These are phyloP conservation scores for Backusella mclennaniae DNA, from an alignment of 192 early-diverging fungal genomes.

Conservation along the genomic window DNA sequence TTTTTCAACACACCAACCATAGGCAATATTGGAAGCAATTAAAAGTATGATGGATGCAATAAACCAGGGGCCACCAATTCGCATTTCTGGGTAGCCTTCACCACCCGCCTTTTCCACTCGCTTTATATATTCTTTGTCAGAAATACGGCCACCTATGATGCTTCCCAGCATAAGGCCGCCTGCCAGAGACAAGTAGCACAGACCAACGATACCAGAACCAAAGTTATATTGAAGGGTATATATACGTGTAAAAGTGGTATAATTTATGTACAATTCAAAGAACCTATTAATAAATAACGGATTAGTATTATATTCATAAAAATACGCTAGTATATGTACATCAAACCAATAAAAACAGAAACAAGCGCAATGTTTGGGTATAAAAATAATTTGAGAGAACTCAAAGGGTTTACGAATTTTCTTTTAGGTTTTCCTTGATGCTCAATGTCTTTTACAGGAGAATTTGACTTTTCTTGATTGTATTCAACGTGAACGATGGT, in stretches of 20 bases:
- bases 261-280: slow-evolving; percentile 31
- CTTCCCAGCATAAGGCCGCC: slow-evolving; percentile 20
- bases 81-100: slow-evolving; percentile 27
- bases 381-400: slow-evolving; percentile 16
- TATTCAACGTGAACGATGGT: neutral
- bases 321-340: slow-evolving; percentile 10
- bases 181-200: slow-evolving; percentile 34
- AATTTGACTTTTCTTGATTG: neutral
- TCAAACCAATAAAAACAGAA: slow-evolving; percentile 19
- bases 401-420: slow-evolving; percentile 27
- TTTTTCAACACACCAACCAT: slow-evolving; percentile 36
- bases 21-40: slow-evolving; percentile 10
- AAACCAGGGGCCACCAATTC: slow-evolving; percentile 22
- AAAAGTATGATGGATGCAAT: slow-evolving; percentile 14
- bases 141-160: slow-evolving; percentile 20
- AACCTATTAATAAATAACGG: slow-evolving; percentile 12
- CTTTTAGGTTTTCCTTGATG: neutral
- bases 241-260: slow-evolving; percentile 35
- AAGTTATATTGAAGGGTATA: slow-evolving; percentile 33
- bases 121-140: slow-evolving; percentile 18
- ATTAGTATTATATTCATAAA: neutral
- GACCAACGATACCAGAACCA: slow-evolving; percentile 27
- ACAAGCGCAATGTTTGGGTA: slow-evolving; percentile 28
- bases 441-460: slow-evolving; percentile 21
- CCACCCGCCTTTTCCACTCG: slow-evolving; percentile 16